A percentile compares a stretch with the other conserved stretches of the same genome.
Evolutionary conservation across 495 filamentous ascomycete genomes (phyloP).

Genomic region (Penicillium bialowiezense): DNA sequence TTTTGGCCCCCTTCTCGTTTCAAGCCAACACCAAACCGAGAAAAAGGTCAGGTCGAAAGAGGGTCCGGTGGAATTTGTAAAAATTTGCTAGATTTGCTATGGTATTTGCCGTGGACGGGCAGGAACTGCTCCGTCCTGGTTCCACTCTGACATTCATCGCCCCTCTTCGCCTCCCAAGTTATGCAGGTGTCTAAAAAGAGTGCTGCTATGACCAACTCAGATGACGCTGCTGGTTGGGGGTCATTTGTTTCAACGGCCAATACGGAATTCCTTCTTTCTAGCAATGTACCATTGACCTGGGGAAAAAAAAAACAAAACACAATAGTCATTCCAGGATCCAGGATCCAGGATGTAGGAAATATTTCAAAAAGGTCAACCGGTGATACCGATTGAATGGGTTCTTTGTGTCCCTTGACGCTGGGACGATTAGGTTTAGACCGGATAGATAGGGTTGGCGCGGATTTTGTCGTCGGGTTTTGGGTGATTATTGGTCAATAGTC

Average conservation of each 20-base stretch:
- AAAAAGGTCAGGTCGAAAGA: neutral
- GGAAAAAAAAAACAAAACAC: neutral
- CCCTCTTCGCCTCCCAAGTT: conserved; percentile 3
- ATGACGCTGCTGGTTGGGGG: neutral
- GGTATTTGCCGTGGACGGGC: conserved; percentile 11
- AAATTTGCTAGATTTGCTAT: conserved; percentile 12
- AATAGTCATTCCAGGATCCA: neutral
- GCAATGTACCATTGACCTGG: neutral
- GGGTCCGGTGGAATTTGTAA: neutral
- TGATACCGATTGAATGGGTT: conserved; percentile 4
- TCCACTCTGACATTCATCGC: conserved; percentile 6
- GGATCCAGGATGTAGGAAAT: neutral
- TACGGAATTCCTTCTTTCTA: too few species aligned
- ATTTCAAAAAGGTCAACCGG: neutral
- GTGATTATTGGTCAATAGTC: neutral
- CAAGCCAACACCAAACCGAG: neutral
- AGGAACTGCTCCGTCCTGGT: conserved; percentile 1
- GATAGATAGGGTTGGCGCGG: conserved; percentile 27
- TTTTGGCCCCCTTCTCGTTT: neutral
- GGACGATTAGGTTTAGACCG: conserved; percentile 29
- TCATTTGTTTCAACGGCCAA: too few species aligned
- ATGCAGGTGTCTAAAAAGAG: neutral
- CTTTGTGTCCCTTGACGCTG: conserved; percentile 11
- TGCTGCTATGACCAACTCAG: neutral
- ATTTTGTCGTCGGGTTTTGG: neutral